Evolutionary conservation across 148 eudicot species (phyloP).

Genomic region (Dianthus caryophyllus): DNA sequence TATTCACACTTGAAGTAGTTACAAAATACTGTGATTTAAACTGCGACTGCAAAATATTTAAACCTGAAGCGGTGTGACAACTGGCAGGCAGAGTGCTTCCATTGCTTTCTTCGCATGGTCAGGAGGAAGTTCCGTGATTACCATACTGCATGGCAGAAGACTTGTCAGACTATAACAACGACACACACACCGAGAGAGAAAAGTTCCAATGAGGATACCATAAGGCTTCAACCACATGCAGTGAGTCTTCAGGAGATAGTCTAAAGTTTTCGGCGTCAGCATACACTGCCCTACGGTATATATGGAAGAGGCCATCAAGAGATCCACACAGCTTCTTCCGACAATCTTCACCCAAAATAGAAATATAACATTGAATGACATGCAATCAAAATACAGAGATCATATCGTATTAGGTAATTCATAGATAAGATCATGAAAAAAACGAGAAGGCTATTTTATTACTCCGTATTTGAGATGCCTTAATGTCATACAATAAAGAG

Average conservation of each 20-base stretch:
- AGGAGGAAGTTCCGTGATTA: slow-evolving; percentile 92
- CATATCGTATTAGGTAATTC: background rate
- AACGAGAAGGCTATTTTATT: background rate
- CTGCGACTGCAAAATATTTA: background rate
- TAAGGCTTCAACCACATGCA: slow-evolving; percentile 92
- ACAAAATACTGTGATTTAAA: background rate
- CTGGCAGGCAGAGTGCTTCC: slow-evolving; percentile 89
- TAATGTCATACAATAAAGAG: too few relatives aligned
- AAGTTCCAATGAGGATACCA: slow-evolving; percentile 43
- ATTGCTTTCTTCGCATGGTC: slow-evolving; percentile 95
- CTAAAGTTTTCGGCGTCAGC: slow-evolving; percentile 84
- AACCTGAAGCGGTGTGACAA: slow-evolving; percentile 90
- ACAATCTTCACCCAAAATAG: slow-evolving; percentile 55
- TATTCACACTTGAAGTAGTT: background rate
- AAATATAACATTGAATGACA: slow-evolving; percentile 12
- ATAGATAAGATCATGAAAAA: background rate
- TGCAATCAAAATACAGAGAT: slow-evolving; percentile 2
- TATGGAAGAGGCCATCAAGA: slow-evolving; percentile 89
- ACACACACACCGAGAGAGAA: background rate
- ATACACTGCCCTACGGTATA: slow-evolving; percentile 77
- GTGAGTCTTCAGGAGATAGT: slow-evolving; percentile 91
- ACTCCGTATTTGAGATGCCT: too few relatives aligned
- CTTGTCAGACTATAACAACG: slow-evolving; percentile 20
- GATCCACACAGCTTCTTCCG: slow-evolving; percentile 90
- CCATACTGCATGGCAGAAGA: slow-evolving; percentile 59